Evolutionary conservation across 495 filamentous ascomycete species (phyloP).

Genomic region (Opeltia flavorubescens): DNA sequence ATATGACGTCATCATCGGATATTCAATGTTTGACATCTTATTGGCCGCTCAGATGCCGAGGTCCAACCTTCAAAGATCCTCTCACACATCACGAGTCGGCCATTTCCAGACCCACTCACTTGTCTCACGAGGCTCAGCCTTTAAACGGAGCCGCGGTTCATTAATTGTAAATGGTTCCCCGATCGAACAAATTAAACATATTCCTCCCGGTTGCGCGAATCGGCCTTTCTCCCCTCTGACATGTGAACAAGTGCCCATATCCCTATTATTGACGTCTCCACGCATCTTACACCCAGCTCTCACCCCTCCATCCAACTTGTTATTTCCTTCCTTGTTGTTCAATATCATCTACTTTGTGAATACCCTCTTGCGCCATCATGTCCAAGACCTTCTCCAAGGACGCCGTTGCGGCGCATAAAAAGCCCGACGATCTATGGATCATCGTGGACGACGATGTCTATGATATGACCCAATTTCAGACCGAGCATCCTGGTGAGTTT

Average conservation of each 20-base stretch:
- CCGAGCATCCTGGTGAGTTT: constrained; percentile 71
- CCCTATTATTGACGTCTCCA: neutral
- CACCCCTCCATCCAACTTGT: neutral
- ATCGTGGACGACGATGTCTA: constrained; percentile 94
- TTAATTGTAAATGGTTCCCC: too few species aligned
- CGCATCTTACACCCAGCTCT: neutral
- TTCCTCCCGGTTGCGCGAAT: too few species aligned
- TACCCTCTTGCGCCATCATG: constrained; percentile 40
- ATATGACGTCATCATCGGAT: too few species aligned
- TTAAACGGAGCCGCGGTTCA: too few species aligned
- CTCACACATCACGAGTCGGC: too few species aligned
- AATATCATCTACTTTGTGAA: neutral
- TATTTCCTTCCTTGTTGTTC: neutral
- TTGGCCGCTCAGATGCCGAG: too few species aligned
- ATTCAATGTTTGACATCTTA: too few species aligned
- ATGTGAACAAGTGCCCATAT: neutral
- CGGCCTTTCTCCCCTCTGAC: neutral
- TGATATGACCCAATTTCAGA: constrained; percentile 86
- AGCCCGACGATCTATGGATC: constrained; percentile 69
- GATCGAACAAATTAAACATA: too few species aligned
- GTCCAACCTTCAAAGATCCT: too few species aligned
- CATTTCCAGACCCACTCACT: too few species aligned
- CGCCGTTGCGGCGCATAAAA: constrained; percentile 86
- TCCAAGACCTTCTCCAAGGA: constrained; percentile 69
- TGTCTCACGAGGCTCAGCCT: too few species aligned